Conservation (phyloP, 768 basidiomycete species). For the Termitomyces sp. region DNA sequence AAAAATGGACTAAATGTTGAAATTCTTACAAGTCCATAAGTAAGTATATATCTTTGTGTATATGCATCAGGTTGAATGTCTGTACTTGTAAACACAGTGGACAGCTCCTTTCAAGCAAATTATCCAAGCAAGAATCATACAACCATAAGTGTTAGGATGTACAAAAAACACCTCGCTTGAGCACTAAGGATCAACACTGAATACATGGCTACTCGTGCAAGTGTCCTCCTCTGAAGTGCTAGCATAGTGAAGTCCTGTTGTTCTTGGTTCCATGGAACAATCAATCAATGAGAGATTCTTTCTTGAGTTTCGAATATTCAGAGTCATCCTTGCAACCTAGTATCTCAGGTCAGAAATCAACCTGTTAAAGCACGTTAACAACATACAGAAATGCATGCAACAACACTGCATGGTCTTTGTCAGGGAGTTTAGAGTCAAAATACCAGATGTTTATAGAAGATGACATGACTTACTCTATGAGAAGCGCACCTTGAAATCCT, state of each 20-base stretch:
- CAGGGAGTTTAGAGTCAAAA: background rate
- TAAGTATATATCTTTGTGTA: too few species aligned
- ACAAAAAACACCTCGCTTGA: too few species aligned
- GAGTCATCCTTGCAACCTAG: background rate
- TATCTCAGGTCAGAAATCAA: background rate
- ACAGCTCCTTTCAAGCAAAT: too few species aligned
- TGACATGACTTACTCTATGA: background rate
- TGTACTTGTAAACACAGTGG: too few species aligned
- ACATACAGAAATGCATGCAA: background rate
- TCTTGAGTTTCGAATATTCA: background rate
- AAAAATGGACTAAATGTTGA: too few species aligned
- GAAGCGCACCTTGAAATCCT: slow-evolving; percentile 1
- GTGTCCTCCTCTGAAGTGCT: background rate
- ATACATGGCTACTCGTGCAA: background rate
- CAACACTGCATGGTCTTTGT: background rate
- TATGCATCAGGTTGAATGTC: too few species aligned
- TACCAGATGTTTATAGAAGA: background rate
- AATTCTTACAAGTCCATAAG: too few species aligned
- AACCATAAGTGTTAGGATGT: too few species aligned
- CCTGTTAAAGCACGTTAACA: background rate
- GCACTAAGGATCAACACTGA: background rate
- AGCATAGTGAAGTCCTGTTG: background rate
- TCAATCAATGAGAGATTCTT: background rate
- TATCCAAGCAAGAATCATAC: too few species aligned
- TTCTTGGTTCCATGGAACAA: background rate